Conservation (phyloP, 345 rosid genomes). For the Luvunga scandens region DNA sequence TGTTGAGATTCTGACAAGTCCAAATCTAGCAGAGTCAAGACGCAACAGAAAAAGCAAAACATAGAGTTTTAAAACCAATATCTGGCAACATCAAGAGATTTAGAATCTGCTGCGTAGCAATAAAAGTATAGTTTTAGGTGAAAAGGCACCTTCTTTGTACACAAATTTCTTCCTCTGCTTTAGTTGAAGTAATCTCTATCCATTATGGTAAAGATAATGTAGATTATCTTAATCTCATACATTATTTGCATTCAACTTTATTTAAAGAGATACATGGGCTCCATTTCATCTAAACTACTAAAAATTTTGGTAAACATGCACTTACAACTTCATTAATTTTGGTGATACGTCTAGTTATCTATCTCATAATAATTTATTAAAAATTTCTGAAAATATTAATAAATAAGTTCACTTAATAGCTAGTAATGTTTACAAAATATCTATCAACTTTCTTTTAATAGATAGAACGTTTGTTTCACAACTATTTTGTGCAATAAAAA, state of each 20-base stretch:
- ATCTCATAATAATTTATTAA: no score
- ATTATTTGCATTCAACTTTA: not conserved
- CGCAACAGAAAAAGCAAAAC: not conserved
- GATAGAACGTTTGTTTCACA: no score
- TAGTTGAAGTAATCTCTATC: not conserved
- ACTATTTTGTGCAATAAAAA: no score
- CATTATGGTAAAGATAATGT: not conserved
- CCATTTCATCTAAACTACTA: not conserved
- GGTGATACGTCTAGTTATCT: no score
- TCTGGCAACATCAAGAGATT: not conserved
- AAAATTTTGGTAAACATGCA: not conserved
- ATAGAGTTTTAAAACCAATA: not conserved
- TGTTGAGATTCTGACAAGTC: not conserved
- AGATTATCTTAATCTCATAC: not conserved
- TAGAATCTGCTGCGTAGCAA: not conserved
- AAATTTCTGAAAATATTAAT: no score
- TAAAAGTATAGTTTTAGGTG: conserved; percentile 9
- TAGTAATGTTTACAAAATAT: no score
- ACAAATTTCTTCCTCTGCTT: not conserved
- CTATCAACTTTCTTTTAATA: no score
- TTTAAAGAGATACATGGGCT: not conserved
- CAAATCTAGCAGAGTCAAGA: conserved; percentile 1
- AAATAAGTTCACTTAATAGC: no score
- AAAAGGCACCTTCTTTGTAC: conserved; percentile 7
- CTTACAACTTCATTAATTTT: no score